A percentile compares a stretch with the other conserved stretches of the same genome.
phyloP scores from a whole-genome alignment of 495 filamentous ascomycete species.

The Glonium stellatum region DNA sequence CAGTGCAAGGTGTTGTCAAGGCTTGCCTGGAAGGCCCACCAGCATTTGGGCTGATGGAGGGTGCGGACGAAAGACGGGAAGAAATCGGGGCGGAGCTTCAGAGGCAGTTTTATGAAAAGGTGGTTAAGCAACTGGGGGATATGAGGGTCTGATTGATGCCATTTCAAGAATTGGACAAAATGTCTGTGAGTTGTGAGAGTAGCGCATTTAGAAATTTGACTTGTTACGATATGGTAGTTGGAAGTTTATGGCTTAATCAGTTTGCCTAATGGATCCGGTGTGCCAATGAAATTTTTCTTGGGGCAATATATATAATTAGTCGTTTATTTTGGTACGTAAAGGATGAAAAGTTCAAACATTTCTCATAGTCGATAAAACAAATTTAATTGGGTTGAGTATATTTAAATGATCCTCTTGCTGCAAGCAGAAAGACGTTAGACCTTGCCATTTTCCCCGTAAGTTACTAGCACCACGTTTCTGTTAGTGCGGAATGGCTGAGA shows the following conservation, averaged over 20 bases:
- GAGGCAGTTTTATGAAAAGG: slow-evolving; percentile 34
- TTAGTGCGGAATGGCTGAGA: too few relatives aligned
- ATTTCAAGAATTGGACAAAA: too few relatives aligned
- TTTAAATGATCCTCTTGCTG: neutral
- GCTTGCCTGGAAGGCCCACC: slow-evolving; percentile 33
- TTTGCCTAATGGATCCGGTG: too few relatives aligned
- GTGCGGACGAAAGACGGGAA: slow-evolving; percentile 24
- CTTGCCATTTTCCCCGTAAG: neutral
- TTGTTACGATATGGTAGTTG: neutral
- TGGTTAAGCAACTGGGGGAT: slow-evolving; percentile 34
- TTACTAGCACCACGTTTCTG: too few relatives aligned
- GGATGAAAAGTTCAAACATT: too few relatives aligned
- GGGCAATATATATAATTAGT: too few relatives aligned
- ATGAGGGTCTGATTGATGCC: slow-evolving; percentile 19
- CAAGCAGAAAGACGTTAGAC: neutral
- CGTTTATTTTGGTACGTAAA: too few relatives aligned
- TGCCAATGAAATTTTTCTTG: too few relatives aligned
- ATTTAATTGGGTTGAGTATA: too few relatives aligned
- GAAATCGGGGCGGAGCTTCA: slow-evolving; percentile 29
- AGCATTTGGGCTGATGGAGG: slow-evolving; percentile 31
- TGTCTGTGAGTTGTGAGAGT: too few relatives aligned
- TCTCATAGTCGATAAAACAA: too few relatives aligned
- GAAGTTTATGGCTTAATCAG: too few relatives aligned
- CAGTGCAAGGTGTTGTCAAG: slow-evolving; percentile 27
- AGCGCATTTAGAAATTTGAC: neutral